Conservation (phyloP, 306 rosid species). For the Lithocarpus polystachyus region DNA sequence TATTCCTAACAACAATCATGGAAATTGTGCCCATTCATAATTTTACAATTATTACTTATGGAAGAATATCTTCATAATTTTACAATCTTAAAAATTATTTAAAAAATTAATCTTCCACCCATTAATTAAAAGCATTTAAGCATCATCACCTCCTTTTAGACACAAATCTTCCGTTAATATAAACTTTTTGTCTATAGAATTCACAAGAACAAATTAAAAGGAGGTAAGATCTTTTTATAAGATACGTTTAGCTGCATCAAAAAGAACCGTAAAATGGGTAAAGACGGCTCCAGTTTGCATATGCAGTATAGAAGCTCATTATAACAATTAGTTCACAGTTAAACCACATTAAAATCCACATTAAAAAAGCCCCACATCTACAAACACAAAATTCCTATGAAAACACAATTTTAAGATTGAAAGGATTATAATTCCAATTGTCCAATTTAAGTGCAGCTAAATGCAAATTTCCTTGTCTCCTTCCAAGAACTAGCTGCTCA, state of each 20-base stretch:
- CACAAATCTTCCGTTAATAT: not conserved
- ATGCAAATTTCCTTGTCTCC: not conserved
- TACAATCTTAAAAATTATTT: not conserved
- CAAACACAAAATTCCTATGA: not conserved
- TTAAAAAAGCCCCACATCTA: not conserved
- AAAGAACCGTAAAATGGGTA: not conserved
- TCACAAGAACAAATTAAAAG: not conserved
- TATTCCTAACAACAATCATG: not conserved
- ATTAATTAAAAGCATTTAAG: constrained; percentile 4
- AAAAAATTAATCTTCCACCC: not conserved
- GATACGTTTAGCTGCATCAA: not conserved
- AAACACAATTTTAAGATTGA: not conserved
- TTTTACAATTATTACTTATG: not conserved
- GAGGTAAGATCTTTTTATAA: not conserved
- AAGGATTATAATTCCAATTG: not conserved
- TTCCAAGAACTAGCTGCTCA: not conserved
- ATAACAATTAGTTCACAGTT: not conserved
- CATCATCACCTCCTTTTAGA: not conserved
- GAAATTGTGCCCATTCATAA: not conserved
- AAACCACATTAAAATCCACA: not conserved
- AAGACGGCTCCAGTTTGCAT: not conserved
- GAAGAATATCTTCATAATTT: not conserved
- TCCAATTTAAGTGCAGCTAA: not conserved
- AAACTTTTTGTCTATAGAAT: not conserved
- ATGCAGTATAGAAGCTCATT: not conserved